Evolutionary conservation across 2,329 filamentous ascomycete species (phyloP), one percentile per base, ranked within the genome.

Genomic region (Venturia oleaginea): DNA sequence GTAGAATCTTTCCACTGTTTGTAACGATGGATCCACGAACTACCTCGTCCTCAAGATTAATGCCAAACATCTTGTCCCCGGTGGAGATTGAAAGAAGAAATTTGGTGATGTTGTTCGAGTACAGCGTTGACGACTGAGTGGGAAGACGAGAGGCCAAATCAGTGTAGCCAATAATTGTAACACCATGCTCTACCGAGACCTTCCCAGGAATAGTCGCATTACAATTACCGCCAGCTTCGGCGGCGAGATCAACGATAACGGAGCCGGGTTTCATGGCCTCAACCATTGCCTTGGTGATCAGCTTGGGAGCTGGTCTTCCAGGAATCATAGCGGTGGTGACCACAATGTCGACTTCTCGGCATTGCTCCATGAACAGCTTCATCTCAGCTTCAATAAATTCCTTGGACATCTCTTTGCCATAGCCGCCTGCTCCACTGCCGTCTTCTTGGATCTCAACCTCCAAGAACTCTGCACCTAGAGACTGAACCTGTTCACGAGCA

Each of bases 71-170:
- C 67, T 90, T 91, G 2, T 91, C 86, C 66, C 88, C 83, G 0
- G 91, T 90, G 1, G 86, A 76, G 81, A 96, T 91, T 0, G 91
- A 94, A 11, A 96, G 81, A 34, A 96, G 78, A 65, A 92, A 89
- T 72, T 96, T 96, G 68, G 88, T 92, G 70, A 96, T 92, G 72
- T 96, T 96, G 81, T 96, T 96, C 2, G 90, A 94, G 76, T 96
- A 96, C 24, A 96, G 78, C 0, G 90, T 95, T 0, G 91, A 95
- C 0, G 91, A 91, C 74, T 96, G 92, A 0, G 91, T 95, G 0
- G 92, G 91, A 1, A 96, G 81, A 57, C 91, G 84, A 38, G 91
- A 95, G 0, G 92, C 91, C 34, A 96, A 81, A 75, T 96, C 91
- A 54, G 91, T 95, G 74, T 95, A 96, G 40, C 89, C 91, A 72